phyloP scores from a whole-genome alignment of 116 monocot genomes.

The Posidonia oceanica region DNA sequence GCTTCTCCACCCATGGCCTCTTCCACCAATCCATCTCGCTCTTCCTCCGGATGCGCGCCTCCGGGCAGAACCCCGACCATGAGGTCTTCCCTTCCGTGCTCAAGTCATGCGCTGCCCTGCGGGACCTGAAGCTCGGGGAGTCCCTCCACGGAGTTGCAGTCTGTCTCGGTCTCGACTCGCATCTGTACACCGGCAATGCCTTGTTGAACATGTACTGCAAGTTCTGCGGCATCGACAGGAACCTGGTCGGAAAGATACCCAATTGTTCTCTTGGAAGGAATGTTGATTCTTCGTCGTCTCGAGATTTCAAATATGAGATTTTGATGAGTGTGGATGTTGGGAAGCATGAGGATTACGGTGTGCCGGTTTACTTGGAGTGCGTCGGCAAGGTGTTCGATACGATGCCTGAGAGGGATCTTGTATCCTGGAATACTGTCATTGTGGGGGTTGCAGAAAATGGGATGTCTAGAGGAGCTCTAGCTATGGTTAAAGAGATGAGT shows the following conservation, averaged over 20 bases:
- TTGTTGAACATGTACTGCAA: slow-evolving; percentile 73
- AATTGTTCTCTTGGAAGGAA: slow-evolving; percentile 1
- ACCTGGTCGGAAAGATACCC: neutral
- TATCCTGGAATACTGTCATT: slow-evolving; percentile 83
- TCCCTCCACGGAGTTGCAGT: slow-evolving; percentile 42
- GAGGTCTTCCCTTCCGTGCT: slow-evolving; percentile 52
- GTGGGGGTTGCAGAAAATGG: slow-evolving; percentile 37
- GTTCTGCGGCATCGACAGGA: neutral
- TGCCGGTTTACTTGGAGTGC: slow-evolving; percentile 2
- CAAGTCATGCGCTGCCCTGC: slow-evolving; percentile 44
- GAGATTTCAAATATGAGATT: neutral
- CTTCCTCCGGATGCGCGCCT: slow-evolving; percentile 34
- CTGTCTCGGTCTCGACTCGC: slow-evolving; percentile 26
- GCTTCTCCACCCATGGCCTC: slow-evolving; percentile 29
- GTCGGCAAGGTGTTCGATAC: slow-evolving; percentile 57
- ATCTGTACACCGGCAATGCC: slow-evolving; percentile 53
- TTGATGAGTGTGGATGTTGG: neutral
- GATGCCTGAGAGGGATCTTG: slow-evolving; percentile 55
- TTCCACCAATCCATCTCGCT: slow-evolving; percentile 25
- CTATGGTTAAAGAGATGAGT: slow-evolving; percentile 55
- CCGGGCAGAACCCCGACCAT: slow-evolving; percentile 9
- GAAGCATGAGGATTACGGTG: neutral
- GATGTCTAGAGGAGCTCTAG: slow-evolving; percentile 35
- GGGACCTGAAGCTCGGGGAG: slow-evolving; percentile 19
- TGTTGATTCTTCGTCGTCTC: neutral